Evolutionary conservation across 371 early-diverging fungal species (phyloP), one percentile per base, ranked within the genome.

Genomic region (Mortierella polycephala): DNA sequence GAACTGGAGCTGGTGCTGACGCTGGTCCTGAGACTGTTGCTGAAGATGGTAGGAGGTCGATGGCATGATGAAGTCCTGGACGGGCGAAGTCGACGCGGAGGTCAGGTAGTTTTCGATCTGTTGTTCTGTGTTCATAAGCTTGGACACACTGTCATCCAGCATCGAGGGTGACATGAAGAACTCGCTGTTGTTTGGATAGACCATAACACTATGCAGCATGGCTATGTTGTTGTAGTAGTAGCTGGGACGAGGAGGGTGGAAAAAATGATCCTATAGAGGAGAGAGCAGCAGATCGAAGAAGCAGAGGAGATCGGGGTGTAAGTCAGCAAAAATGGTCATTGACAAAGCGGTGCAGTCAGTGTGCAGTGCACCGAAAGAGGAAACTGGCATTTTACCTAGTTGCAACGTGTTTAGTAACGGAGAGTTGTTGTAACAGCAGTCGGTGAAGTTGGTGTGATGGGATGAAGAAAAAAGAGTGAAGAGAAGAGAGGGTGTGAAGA

Each of bases 181-280:
- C 44, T 75, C 62, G 67, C 59, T 69, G 59, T 52, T 64, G 47
- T 47, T 75, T 59, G 69, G 66, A 51, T 58, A 75, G 13, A 71
- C 72, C 72, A 71, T 77, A 52, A 64, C 62, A 58, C 68, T 77
- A 57, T 77, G 67, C 40, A 69, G 59, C 77, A 77, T 77, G 56
- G 63, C 46, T 66, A 23, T 75, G 46, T 60, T 42, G 13, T 13
- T 44, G 21, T 21, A 18, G 45, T 52, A 49, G 30, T 13, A 39
- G 57, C 46, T 16, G 37, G 39, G 18, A 20, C 39, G 30, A 23
- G 46, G 56, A 63, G n/a, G 9, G 44, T 18, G 11, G 21, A 23
- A 4, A 59, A 13, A 46, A 18, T 41, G 45, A 44, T n/a, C 11
- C n/a, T 16, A 14, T 46, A 16, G 49, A 61, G 21, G 51, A 53